phyloP scores from a whole-genome alignment of 257 asterid species.

The Leptodermis oblonga region DNA sequence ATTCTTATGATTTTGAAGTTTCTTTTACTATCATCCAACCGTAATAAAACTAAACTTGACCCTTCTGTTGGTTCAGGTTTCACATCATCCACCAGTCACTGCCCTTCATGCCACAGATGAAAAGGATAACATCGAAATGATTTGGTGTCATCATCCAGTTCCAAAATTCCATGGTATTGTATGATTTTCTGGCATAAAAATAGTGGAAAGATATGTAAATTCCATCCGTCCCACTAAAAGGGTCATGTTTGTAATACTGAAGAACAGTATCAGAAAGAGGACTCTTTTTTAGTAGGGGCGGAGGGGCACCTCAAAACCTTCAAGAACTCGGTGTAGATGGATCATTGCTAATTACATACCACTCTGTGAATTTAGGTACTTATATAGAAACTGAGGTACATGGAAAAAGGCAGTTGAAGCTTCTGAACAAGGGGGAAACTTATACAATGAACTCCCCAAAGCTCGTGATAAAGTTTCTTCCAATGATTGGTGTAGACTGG shows the following conservation, averaged over 20 bases:
- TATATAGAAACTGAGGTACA: conserved; percentile 60
- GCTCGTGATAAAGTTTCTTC: conserved; percentile 65
- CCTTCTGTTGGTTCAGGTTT: conserved; percentile 40
- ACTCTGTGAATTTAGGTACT: conserved; percentile 39
- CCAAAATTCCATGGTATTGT: conserved; percentile 63
- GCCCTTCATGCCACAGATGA: conserved; percentile 90
- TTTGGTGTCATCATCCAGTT: conserved; percentile 64
- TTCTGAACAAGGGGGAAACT: conserved; percentile 47
- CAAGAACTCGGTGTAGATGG: not conserved
- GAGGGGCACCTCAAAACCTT: too few relatives aligned
- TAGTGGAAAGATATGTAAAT: not conserved
- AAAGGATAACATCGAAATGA: conserved; percentile 42
- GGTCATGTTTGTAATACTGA: not conserved
- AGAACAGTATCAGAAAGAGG: too few relatives aligned
- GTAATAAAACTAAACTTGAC: not conserved
- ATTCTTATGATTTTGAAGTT: not conserved
- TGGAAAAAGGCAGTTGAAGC: conserved; percentile 54
- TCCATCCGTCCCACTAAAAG: too few relatives aligned
- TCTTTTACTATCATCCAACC: not conserved
- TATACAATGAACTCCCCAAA: conserved; percentile 71
- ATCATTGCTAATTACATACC: not conserved
- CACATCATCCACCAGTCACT: conserved; percentile 87
- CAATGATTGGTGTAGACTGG: conserved; percentile 72
- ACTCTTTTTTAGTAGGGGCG: too few relatives aligned
- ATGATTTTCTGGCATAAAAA: not conserved